These are phyloP conservation scores for Saturnispora kantuleensis DNA, from an alignment of 805 yeast genomes.

Conservation along the genomic window DNA sequence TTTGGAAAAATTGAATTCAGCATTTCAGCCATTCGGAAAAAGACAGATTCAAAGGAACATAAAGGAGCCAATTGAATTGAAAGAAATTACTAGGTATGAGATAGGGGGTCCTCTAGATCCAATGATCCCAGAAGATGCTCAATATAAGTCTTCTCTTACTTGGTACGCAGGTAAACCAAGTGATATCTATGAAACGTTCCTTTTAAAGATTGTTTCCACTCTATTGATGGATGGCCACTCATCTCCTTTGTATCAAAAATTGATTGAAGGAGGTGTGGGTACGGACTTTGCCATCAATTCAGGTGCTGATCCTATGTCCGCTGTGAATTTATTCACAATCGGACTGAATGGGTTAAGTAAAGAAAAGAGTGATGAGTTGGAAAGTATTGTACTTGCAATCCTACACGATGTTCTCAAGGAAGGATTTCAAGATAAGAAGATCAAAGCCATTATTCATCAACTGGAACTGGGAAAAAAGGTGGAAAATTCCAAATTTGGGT, in stretches of 20 bases:
- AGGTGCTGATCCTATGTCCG: constrained; percentile 78
- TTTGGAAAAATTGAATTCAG: constrained; percentile 43
- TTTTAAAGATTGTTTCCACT: constrained; percentile 59
- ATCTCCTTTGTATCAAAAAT: constrained; percentile 76
- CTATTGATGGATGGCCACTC: constrained; percentile 85
- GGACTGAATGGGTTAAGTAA: constrained; percentile 70
- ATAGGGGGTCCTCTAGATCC: constrained; percentile 79
- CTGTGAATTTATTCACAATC: constrained; percentile 65
- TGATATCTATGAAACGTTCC: constrained; percentile 59
- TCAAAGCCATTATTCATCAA: constrained; percentile 86
- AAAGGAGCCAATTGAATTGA: constrained; percentile 39
- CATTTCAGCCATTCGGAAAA: constrained; percentile 44
- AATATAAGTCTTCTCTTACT: constrained; percentile 72
- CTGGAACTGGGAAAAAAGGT: constrained; percentile 75
- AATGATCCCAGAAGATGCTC: constrained; percentile 53
- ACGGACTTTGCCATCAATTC: constrained; percentile 81
- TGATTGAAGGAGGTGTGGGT: constrained; percentile 78
- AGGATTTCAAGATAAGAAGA: constrained; percentile 46
- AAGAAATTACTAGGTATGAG: constrained; percentile 26
- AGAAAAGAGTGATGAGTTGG: constrained; percentile 38
- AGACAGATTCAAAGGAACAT: constrained; percentile 26
- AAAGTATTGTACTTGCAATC: constrained; percentile 36
- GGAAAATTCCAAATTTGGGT: constrained; percentile 84
- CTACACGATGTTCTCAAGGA: constrained; percentile 33
- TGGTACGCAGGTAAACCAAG: constrained; percentile 78